Evolutionary conservation across 2,329 filamentous ascomycete genomes (phyloP), one percentile per base, ranked within the genome.

Genomic region (Graphilbum sp.): DNA sequence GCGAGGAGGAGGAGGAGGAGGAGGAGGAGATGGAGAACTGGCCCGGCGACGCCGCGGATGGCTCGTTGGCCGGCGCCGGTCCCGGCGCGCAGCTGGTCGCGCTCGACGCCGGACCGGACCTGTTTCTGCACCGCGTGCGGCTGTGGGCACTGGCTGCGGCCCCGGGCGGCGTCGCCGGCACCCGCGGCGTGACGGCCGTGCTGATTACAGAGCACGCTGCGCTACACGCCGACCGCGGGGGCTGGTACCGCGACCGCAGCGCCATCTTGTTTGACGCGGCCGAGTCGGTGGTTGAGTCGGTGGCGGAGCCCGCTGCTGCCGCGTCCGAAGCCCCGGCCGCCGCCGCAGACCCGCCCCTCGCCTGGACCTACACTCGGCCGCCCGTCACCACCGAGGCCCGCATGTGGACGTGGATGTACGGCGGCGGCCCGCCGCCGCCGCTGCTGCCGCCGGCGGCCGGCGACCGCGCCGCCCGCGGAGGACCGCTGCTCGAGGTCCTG

Each of bases 351-450:
- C 6, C 27, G 6, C 5, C 27, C 13, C 6, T n/a, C 11, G 13
- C 5, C 4, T 29, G 27, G 27, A 11, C n/a, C 15, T 36, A 27
- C 27, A 2, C 16, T 16, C 31, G 7, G 1, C 34, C 38, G 6
- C 17, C 36, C 32, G n/a, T 27, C 13, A 45, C 45, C 13, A 42
- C 69, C 2, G 71, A 75, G 49, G 70, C 62, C 0, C 54, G 56
- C 29, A 56, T 67, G 33, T 74, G 69, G 62, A 65, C 73, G 43
- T 71, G 66, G 61, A 69, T 74, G 63, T 74, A 75, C 46, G 69
- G 67, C 16, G 54, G 55, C n/a, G 66, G 65, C 0, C 54, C 58
- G 0, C 7, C 12, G 23, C 55, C 59, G 16, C 29, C 33, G 29
- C 27, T 16, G 32, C 47, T n/a, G 10, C 5, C 27, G 27, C 10